Evolutionary conservation across 1,284 basidiomycete genomes (phyloP), one percentile per base, ranked within the genome.

Genomic region (Ganoderma resinaceum): DNA sequence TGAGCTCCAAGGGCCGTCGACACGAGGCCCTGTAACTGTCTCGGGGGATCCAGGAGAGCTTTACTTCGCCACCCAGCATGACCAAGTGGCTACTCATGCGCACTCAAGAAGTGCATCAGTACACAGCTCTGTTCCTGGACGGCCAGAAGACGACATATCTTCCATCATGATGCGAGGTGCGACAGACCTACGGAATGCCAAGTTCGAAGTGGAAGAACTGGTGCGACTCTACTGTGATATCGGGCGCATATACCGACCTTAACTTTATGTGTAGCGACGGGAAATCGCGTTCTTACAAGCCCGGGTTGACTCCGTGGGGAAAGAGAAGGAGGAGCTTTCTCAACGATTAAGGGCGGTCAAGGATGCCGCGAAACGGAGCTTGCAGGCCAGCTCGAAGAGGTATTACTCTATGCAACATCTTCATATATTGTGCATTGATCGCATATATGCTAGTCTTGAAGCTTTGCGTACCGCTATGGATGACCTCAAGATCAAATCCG

Each of bases 111-210:
- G 78, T 43, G 75, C 67, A 5, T 79, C 78, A n/a, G 75, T 77
- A 1, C 58, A 72, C 6, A 77, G 76, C 52, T 76, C 76, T 5
- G 42, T 64, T 1, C 66, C 65, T 23, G 72, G 66, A 14, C 49
- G 69, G 12, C 74, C 72, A 26, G 78, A 79, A 4, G 77, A 79
- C 43, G 78, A 79, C 58, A 73, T 79, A 7, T 78, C 77, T 1
- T 69, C 74, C 7, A 72, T 78, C 43, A 78, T 79, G 78, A 78
- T 79, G 76, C 73, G 76, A 12, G 76, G 77, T 26, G 77, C 78
- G 5, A 76, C 73, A 5, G 76, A 79, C 61, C 64, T 80, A 2
- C 68, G 77, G 53, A 78, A 75, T 66, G 73, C 76, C 14, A 79
- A 76, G 68, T 71, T 70, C 33, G 75, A 78, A 33, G 63, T 75